Evolutionary conservation across 306 rosid species (phyloP).

Genomic region (Quercus suber): DNA sequence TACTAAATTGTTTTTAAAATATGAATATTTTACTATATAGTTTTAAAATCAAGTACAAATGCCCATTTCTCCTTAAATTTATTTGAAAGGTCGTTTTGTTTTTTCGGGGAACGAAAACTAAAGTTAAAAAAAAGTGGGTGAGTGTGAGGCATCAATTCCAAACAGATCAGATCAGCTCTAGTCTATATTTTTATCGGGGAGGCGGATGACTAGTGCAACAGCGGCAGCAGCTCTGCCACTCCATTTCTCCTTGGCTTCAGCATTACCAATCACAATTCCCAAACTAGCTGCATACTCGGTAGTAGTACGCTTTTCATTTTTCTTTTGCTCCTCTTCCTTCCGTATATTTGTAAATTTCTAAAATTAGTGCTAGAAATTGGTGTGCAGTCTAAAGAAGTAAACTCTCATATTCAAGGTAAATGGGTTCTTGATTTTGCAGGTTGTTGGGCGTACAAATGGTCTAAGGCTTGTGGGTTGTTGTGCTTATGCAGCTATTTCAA

Average conservation of each 20-base stretch:
- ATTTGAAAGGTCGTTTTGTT: too few relatives aligned
- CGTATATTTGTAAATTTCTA: not conserved
- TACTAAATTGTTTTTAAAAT: too few relatives aligned
- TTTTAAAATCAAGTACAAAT: accelerated
- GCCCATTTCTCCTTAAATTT: too few relatives aligned
- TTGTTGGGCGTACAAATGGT: constrained; percentile 19
- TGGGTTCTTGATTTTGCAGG: constrained; percentile 9
- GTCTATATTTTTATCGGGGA: not conserved
- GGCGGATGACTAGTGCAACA: not conserved
- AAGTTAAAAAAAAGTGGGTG: too few relatives aligned
- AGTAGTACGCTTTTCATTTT: constrained; percentile 9
- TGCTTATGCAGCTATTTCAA: constrained; percentile 44
- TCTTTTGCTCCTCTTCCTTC: not conserved
- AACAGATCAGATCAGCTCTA: too few relatives aligned
- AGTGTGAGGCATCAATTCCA: too few relatives aligned
- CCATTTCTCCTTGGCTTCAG: constrained; percentile 18
- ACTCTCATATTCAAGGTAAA: not conserved
- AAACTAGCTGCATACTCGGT: constrained; percentile 28
- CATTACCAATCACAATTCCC: constrained; percentile 7
- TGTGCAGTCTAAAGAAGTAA: not conserved
- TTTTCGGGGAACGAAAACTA: too few relatives aligned
- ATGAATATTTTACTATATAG: accelerated
- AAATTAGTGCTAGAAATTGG: not conserved
- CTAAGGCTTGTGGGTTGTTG: constrained; percentile 34
- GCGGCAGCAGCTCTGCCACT: constrained; percentile 13